Percentiles rank a stretch among this genome's conserved stretches.
phyloP scores from a whole-genome alignment of 1,139 yeast genomes.

The Meyerozyma elateridarum region DNA sequence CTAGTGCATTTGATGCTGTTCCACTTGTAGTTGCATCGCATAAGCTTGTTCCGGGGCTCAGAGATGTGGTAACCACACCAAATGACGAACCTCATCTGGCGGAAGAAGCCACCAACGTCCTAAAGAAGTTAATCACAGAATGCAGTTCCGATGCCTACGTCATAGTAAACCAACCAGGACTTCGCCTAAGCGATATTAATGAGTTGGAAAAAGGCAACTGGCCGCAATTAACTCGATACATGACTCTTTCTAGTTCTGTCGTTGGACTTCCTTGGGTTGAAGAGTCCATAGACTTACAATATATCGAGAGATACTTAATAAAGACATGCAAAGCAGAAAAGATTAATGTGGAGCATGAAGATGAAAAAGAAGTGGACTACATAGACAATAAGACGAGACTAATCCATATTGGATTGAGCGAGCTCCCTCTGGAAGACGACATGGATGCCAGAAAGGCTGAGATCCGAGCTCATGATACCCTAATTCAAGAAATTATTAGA shows the following conservation, averaged over 20 bases:
- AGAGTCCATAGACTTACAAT: conserved; percentile 43
- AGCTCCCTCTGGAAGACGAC: conserved; percentile 33
- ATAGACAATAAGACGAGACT: conserved; percentile 60
- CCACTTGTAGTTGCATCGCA: conserved; percentile 44
- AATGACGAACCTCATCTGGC: conserved; percentile 17
- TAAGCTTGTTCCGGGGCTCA: conserved; percentile 36
- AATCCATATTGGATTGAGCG: conserved; percentile 50
- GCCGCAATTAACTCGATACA: conserved; percentile 49
- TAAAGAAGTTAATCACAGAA: conserved; percentile 47
- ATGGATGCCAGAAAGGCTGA: conserved; percentile 17
- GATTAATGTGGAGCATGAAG: conserved; percentile 31
- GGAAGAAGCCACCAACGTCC: conserved; percentile 40
- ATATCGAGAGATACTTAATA: conserved; percentile 37
- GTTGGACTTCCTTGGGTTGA: conserved; percentile 54
- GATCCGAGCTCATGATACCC: conserved; percentile 43
- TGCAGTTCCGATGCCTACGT: conserved; percentile 72
- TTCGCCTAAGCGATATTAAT: conserved; percentile 53
- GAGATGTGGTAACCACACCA: conserved; percentile 21
- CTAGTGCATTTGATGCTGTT: conserved; percentile 17
- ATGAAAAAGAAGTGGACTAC: conserved; percentile 43
- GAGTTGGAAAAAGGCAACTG: conserved; percentile 38
- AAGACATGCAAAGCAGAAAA: conserved; percentile 47
- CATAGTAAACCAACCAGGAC: conserved; percentile 67
- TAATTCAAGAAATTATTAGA: conserved; percentile 47
- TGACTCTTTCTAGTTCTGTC: conserved; percentile 59